phyloP scores from a whole-genome alignment of 192 early-diverging fungal genomes.

The Backusella sp. region DNA sequence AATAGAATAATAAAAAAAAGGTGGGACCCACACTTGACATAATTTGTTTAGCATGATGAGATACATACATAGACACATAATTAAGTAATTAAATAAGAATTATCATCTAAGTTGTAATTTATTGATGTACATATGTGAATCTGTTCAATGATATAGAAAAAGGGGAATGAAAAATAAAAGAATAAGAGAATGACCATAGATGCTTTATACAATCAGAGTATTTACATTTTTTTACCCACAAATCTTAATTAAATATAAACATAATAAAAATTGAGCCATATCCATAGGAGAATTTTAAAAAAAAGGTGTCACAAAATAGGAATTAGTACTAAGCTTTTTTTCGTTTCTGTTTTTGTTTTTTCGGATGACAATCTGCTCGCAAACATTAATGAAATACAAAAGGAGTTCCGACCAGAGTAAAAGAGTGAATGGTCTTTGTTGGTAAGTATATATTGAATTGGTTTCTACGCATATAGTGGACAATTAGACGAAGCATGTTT shows the following conservation, averaged over 20 bases:
- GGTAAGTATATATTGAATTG: not conserved
- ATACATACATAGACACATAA: not conserved
- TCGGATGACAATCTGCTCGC: not conserved
- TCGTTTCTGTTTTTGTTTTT: conserved; percentile 8
- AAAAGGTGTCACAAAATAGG: not conserved
- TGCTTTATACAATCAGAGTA: conserved; percentile 2
- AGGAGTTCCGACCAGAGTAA: not conserved
- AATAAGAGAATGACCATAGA: not conserved
- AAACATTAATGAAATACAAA: not conserved
- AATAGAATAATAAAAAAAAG: not conserved
- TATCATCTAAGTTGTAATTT: not conserved
- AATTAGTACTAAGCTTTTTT: conserved; percentile 4
- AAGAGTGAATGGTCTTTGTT: not conserved
- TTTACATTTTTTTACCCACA: not conserved
- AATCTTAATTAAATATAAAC: conserved; percentile 9
- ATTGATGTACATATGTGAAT: not conserved
- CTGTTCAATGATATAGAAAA: not conserved
- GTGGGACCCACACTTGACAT: not conserved
- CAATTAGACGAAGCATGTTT: not conserved
- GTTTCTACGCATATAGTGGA: not conserved
- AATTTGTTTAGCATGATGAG: not conserved
- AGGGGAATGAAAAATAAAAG: not conserved
- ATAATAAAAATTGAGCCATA: conserved; percentile 9
- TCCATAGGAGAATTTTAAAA: conserved; percentile 9
- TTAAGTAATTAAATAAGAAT: not conserved